Evolutionary conservation across 176 grass and related monocot genomes (phyloP), one percentile per base, ranked within the genome.

Genomic region (Carex kokanica): DNA sequence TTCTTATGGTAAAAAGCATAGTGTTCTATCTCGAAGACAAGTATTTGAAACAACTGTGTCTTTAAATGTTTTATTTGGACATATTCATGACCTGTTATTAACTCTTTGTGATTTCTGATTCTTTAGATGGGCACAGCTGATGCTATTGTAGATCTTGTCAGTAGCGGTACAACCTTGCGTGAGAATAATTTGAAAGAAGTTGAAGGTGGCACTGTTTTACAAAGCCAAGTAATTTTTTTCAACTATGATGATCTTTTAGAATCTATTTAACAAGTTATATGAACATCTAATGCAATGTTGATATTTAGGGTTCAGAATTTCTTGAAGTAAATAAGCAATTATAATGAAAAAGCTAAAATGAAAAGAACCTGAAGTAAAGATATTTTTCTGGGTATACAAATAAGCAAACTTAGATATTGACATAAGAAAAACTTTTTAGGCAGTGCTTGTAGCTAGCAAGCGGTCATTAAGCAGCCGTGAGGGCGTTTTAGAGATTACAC

Each of bases 181-280:
- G 97, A 99, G 87, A 99, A 99, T 84, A 93, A 99, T 88, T 82
- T 99, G 66, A 99, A 99, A 89, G 97, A 99, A 90, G 90, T 99
- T 68, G 89, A 99, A 83, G 93, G 88, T 16, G 93, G 97, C 9
- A 60, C 94, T 83, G 87, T 95, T 88, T 85, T 99, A 78, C 64
- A 95, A 92, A 99, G 97, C 85, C 97, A 99, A 89, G 97, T 99
- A 90, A 73, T 21, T 47, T 41, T 49, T 75, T 85, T 14, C 57
- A 52, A 65, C 55, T 79, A n/a, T 79, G 73, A 78, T 78, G 73
- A 31, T 56, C 12, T 78, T 78, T 55, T 32, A 8, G 24, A 27
- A 32, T 55, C 36, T 0, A 10, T 71, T 71, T 43, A 21, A 16
- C 3, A 43, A 43, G 1, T 61, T 24, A 20, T 68, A 3, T 68